These are phyloP conservation scores for Parachaetomium inaequale DNA, from an alignment of 495 filamentous ascomycete genomes.

Conservation along the genomic window DNA sequence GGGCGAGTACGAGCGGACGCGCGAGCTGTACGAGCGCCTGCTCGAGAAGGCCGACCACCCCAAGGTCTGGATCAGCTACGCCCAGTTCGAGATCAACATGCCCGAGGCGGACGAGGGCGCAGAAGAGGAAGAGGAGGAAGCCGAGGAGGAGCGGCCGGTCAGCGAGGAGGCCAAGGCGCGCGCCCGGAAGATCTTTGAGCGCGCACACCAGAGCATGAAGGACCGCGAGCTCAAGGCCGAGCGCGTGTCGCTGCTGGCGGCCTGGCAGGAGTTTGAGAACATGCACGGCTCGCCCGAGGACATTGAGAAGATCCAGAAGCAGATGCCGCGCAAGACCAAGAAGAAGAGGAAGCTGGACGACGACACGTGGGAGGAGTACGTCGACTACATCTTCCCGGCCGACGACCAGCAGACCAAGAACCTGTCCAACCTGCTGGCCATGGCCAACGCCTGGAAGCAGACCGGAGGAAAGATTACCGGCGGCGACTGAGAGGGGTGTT, in stretches of 20 bases:
- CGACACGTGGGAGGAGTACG: slow-evolving; percentile 94
- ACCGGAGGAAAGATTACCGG: slow-evolving; percentile 37
- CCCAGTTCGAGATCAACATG: slow-evolving; percentile 91
- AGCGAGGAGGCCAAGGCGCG: slow-evolving; percentile 78
- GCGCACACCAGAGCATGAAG: slow-evolving; percentile 85
- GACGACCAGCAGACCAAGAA: slow-evolving; percentile 87
- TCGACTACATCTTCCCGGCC: slow-evolving; percentile 95
- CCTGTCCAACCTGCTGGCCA: slow-evolving; percentile 75
- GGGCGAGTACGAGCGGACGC: slow-evolving; percentile 76
- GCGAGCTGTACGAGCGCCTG: slow-evolving; percentile 85
- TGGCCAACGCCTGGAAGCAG: slow-evolving; percentile 89
- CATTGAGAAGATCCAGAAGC: slow-evolving; percentile 77
- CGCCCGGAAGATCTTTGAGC: slow-evolving; percentile 78
- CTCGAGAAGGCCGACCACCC: slow-evolving; percentile 92
- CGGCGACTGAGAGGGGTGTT: slow-evolving; percentile 8
- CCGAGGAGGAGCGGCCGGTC: slow-evolving; percentile 60
- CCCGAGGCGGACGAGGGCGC: slow-evolving; percentile 56
- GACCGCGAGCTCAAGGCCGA: slow-evolving; percentile 92
- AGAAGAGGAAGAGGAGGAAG: slow-evolving; percentile 47
- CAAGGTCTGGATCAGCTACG: slow-evolving; percentile 98
- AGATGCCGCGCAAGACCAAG: slow-evolving; percentile 93
- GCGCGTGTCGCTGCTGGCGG: slow-evolving; percentile 81
- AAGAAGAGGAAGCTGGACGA: slow-evolving; percentile 92
- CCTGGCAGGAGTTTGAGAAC: slow-evolving; percentile 87
- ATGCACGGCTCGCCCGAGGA: slow-evolving; percentile 76